These are phyloP conservation scores for Naganishia kalamii DNA, from an alignment of 768 basidiomycete species.

Conservation along the genomic window DNA sequence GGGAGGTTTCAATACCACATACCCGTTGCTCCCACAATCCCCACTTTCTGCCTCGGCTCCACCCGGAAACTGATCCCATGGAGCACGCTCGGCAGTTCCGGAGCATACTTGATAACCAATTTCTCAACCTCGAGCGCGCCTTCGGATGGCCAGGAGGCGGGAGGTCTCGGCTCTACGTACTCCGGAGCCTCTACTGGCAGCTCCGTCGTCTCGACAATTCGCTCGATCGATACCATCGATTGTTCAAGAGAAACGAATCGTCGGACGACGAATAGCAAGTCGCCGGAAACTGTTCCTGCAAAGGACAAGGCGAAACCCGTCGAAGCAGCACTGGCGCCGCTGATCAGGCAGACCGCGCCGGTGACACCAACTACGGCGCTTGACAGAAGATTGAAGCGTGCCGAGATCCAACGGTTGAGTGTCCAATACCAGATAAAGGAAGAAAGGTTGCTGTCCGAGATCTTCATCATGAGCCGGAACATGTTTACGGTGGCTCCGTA, in stretches of 20 bases:
- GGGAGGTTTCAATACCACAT: slow-evolving; percentile 48
- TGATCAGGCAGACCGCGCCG: slow-evolving; percentile 60
- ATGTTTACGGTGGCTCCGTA: slow-evolving; percentile 58
- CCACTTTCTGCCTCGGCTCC: slow-evolving; percentile 67
- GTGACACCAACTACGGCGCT: slow-evolving; percentile 66
- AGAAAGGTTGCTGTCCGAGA: slow-evolving; percentile 41
- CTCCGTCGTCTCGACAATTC: slow-evolving; percentile 70
- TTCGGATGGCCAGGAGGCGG: slow-evolving; percentile 67
- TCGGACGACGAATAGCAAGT: slow-evolving; percentile 54
- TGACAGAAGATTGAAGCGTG: slow-evolving; percentile 77
- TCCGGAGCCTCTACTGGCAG: slow-evolving; percentile 62
- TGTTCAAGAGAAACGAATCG: slow-evolving; percentile 71
- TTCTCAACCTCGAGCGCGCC: slow-evolving; percentile 48
- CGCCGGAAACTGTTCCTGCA: slow-evolving; percentile 65
- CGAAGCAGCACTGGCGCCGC: slow-evolving; percentile 70
- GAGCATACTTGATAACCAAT: slow-evolving; percentile 50
- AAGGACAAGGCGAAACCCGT: slow-evolving; percentile 85
- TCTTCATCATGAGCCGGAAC: slow-evolving; percentile 59
- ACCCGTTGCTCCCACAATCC: slow-evolving; percentile 49
- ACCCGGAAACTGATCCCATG: slow-evolving; percentile 72
- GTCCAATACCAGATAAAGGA: slow-evolving; percentile 26
- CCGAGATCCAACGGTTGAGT: slow-evolving; percentile 83
- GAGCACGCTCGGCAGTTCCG: slow-evolving; percentile 77
- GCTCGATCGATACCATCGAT: slow-evolving; percentile 76
- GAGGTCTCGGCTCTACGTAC: slow-evolving; percentile 77